phyloP scores from a whole-genome alignment of 805 yeast species.

The Wickerhamiella alocasiicola region DNA sequence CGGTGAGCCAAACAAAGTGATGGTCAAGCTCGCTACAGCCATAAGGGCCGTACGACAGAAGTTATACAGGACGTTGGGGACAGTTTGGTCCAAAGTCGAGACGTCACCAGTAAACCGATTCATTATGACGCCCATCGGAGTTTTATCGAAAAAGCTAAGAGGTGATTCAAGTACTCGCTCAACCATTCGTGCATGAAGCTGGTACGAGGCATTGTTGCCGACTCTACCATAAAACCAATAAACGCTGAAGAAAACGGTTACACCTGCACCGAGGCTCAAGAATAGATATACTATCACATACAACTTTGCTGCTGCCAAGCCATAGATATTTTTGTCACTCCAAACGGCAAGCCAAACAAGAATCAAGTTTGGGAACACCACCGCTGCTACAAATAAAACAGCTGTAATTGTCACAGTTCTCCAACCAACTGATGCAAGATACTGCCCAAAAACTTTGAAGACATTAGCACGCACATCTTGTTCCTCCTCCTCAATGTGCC shows the following conservation, averaged over 20 bases:
- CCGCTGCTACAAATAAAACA: constrained; percentile 4
- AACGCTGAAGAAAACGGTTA: constrained; percentile 6
- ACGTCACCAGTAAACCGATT: constrained; percentile 86
- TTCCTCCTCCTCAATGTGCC: constrained; percentile 5
- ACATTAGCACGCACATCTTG: constrained; percentile 8
- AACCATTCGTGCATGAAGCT: constrained; percentile 58
- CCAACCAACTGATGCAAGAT: constrained; percentile 12
- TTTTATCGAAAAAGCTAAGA: constrained; percentile 88
- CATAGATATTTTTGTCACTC: constrained; percentile 17
- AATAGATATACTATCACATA: constrained; percentile 15
- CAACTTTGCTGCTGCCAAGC: constrained; percentile 13
- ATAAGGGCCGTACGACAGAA: constrained; percentile 27
- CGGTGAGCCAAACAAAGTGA: constrained; percentile 76
- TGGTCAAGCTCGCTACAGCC: constrained; percentile 46
- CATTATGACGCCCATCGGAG: constrained; percentile 84
- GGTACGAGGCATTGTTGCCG: constrained; percentile 10
- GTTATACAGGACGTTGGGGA: constrained; percentile 26
- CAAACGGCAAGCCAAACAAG: constrained; percentile 18
- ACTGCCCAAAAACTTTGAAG: constrained; percentile 12
- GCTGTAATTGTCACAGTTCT: constrained; percentile 3
- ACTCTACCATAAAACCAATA: constrained; percentile 15
- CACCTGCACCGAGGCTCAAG: constrained; percentile 10
- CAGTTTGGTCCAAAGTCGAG: constrained; percentile 67
- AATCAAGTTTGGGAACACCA: constrained; percentile 12
- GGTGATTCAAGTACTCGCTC: constrained; percentile 68